Conservation (phyloP, 805 yeast species). For the Starmera quercuum region DNA sequence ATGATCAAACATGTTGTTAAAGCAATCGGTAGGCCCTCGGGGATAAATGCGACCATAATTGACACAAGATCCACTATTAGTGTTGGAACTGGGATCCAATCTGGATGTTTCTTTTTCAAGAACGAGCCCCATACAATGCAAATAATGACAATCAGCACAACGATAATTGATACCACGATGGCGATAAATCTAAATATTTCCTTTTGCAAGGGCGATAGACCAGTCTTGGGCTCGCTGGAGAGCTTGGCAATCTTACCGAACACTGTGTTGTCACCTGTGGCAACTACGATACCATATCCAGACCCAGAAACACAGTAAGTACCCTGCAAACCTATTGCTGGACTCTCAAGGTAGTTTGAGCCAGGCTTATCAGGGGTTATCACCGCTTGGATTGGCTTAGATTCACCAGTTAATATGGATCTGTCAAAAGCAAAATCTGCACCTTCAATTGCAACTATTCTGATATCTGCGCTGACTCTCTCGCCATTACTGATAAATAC, state of each 20-base stretch:
- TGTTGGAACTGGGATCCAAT: conserved; percentile 33
- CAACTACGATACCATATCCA: conserved; percentile 35
- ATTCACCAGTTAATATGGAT: conserved; percentile 42
- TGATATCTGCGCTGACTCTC: conserved; percentile 40
- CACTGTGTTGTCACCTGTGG: conserved; percentile 37
- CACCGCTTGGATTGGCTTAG: conserved; percentile 30
- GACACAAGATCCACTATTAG: conserved; percentile 37
- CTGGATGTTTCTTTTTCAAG: conserved; percentile 29
- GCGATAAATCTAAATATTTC: conserved; percentile 32
- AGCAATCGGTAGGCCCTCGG: conserved; percentile 46
- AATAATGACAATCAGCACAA: conserved; percentile 23
- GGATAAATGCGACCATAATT: conserved; percentile 41
- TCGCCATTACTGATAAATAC: conserved; percentile 29
- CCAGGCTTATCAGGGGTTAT: conserved; percentile 19
- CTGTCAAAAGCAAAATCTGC: conserved; percentile 36
- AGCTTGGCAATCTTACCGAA: conserved; percentile 39
- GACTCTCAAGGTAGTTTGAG: conserved; percentile 34
- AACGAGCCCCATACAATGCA: conserved; percentile 36
- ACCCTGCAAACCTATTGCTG: conserved; percentile 39
- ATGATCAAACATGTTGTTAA: conserved; percentile 41
- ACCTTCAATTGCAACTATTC: conserved; percentile 27
- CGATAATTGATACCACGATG: conserved; percentile 18
- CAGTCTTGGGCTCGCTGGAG: conserved; percentile 31
- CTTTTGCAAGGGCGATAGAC: conserved; percentile 33
- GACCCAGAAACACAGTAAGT: conserved; percentile 35